A percentile compares a stretch with the other conserved stretches of the same genome.
Evolutionary conservation across 768 basidiomycete genomes (phyloP).

Genomic region (Favolaschia claudopus): DNA sequence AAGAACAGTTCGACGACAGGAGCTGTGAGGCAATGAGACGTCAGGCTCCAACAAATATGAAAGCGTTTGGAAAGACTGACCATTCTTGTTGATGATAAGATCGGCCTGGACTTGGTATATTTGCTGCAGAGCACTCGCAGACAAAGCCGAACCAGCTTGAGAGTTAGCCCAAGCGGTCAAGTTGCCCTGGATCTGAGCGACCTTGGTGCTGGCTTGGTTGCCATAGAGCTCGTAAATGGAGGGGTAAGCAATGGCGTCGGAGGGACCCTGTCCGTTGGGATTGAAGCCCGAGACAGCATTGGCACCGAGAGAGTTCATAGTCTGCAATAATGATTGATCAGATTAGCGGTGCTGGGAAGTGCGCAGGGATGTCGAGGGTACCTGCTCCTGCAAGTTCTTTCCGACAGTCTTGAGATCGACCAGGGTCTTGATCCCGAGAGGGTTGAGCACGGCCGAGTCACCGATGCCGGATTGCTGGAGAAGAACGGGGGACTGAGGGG

Average conservation of each 20-base stretch:
- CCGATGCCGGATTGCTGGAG: slow-evolving; percentile 67
- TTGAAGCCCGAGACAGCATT: slow-evolving; percentile 49
- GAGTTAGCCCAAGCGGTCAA: slow-evolving; percentile 51
- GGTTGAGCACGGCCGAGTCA: slow-evolving; percentile 50
- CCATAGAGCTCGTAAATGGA: slow-evolving; percentile 58
- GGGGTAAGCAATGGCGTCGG: slow-evolving; percentile 58
- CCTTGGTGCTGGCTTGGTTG: slow-evolving; percentile 37
- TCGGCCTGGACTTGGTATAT: slow-evolving; percentile 56
- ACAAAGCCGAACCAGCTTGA: slow-evolving; percentile 49
- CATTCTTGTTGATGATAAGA: slow-evolving; percentile 55
- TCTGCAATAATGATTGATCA: slow-evolving; percentile 33
- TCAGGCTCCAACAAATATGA: not conserved
- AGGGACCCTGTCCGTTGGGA: slow-evolving; percentile 50
- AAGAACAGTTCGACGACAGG: slow-evolving; percentile 58
- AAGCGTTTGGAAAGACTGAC: slow-evolving; percentile 27
- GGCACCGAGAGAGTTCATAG: slow-evolving; percentile 52
- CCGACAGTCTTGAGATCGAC: slow-evolving; percentile 59
- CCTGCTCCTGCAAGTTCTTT: slow-evolving; percentile 66
- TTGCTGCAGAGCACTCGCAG: slow-evolving; percentile 47
- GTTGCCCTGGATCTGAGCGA: slow-evolving; percentile 45
- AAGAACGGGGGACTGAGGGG: slow-evolving; percentile 53
- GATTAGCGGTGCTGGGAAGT: not conserved
- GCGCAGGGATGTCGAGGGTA: slow-evolving; percentile 23
- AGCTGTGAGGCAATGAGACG: no score
- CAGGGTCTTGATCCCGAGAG: slow-evolving; percentile 55